A percentile compares a stretch with the other conserved stretches of the same genome.
These are phyloP conservation scores for Aspergillus caelatus DNA, from an alignment of 2,329 filamentous ascomycete genomes.

Conservation along the genomic window DNA sequence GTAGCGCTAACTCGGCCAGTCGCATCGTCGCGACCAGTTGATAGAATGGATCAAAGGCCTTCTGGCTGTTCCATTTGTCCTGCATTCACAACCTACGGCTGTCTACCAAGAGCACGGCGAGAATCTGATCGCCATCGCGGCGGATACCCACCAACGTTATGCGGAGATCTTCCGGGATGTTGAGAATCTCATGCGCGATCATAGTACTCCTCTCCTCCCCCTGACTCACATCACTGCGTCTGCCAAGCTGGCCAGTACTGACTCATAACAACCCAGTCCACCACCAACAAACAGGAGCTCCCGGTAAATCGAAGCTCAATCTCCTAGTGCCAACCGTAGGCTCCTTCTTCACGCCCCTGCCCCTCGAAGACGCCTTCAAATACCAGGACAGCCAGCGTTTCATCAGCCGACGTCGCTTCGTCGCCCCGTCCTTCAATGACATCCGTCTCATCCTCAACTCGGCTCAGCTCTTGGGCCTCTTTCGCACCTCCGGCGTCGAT, in stretches of 20 bases:
- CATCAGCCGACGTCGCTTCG: conserved; percentile 89
- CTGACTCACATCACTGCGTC: neutral
- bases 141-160: conserved; percentile 82
- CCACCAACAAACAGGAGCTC: conserved; percentile 67
- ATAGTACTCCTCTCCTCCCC: conserved; percentile 61
- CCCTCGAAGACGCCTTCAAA: conserved; percentile 85
- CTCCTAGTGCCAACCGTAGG: conserved; percentile 88
- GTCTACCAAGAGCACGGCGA: conserved; percentile 72
- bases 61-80: conserved; percentile 90
- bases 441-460: conserved; percentile 91
- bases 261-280: conserved; percentile 55
- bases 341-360: conserved; percentile 88
- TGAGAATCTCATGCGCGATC: conserved; percentile 86
- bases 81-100: conserved; percentile 92
- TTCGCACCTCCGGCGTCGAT: conserved; percentile 70
- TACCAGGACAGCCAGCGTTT: conserved; percentile 84
- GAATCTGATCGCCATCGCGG: conserved; percentile 70
- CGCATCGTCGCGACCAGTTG: conserved; percentile 88
- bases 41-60: conserved; percentile 96
- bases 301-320: conserved; percentile 83
- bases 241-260: neutral
- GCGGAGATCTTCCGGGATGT: conserved; percentile 95
- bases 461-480: conserved; percentile 90
- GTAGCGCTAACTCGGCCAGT: conserved; percentile 50
- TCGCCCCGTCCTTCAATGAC: conserved; percentile 96